Evolutionary conservation across 2,329 filamentous ascomycete species (phyloP), one percentile per base, ranked within the genome.

Genomic region (Xylariaceae sp.): DNA sequence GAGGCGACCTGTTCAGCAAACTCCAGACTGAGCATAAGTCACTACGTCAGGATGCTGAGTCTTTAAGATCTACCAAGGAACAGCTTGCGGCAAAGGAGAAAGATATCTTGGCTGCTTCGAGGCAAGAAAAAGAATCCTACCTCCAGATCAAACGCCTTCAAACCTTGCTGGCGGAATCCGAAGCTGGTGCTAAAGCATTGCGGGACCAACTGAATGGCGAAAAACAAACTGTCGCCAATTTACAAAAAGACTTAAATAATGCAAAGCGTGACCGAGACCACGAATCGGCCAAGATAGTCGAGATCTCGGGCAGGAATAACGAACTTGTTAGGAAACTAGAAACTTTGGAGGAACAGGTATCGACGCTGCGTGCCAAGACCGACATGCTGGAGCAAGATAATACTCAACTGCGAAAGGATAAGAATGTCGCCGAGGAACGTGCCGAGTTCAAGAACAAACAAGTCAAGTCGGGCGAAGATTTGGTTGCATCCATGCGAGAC

Each of bases 401-500:
- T 17, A 72, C 80, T 19, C 85, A 83, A 62, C 67, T 95, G 30
- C 81, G 77, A 43, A 81, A 80, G 30, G 88, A 96, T 55, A 80
- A 85, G 31, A 76, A 77, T 6, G 75, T 76, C 15, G 73, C 91
- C 17, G 81, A 85, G 39, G 90, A 96, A 57, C 91, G 97, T 60
- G 80, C 88, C 0, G 82, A 91, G 47, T 78, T 96, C 52, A 95
- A 94, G 74, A 80, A 82, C 2, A 88, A 89, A 36, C 90, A 96
- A 68, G 91, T 95, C 62, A 81, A 81, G 46, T 95, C 85, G 58
- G 87, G 90, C 0, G 89, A 97, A 66, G 87, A 86, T 44, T 72
- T 96, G 12, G 83, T 97, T 66, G 86, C 85, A 61, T 95, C 89
- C 65, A 94, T 97, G 89, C 88, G 91, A 53, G 90, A 96, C 61